phyloP scores from a whole-genome alignment of 257 asterid genomes.

The Solanum appendiculatum region DNA sequence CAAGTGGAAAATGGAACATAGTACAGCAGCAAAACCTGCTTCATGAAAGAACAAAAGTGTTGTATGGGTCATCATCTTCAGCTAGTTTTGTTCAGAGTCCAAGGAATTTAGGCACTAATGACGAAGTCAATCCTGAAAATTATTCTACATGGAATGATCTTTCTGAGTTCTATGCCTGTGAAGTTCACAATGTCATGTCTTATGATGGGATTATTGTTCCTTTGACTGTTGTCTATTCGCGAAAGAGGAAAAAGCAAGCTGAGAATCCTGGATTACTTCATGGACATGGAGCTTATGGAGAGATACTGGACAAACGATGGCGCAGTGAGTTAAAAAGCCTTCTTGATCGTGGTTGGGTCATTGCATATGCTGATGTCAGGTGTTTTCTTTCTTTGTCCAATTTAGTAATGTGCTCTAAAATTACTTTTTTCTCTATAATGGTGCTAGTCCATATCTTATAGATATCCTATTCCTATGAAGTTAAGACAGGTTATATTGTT shows the following conservation, averaged over 20 bases:
- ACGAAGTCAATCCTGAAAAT: constrained; percentile 14
- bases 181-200: constrained; percentile 63
- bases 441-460: neutral
- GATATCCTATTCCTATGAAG: neutral
- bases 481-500: neutral
- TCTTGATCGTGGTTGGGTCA: constrained; percentile 98
- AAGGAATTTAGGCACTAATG: constrained; percentile 9
- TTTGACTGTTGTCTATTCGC: constrained; percentile 75
- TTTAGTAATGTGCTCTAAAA: neutral
- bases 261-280: constrained; percentile 87
- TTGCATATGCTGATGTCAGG: constrained; percentile 98
- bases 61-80: constrained; percentile 65
- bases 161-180: constrained; percentile 82
- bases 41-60: constrained; percentile 65
- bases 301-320: constrained; percentile 92
- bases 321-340: constrained; percentile 55
- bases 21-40: constrained; percentile 86
- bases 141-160: constrained; percentile 72
- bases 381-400: constrained; percentile 2
- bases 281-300: constrained; percentile 96
- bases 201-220: constrained; percentile 68
- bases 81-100: constrained; percentile 23
- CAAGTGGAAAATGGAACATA: constrained; percentile 65
- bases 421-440: neutral
- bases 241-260: constrained; percentile 40